Evolutionary conservation across 2,329 filamentous ascomycete genomes (phyloP), one percentile per base, ranked within the genome.

Genomic region (Nigrospora osmanthi): DNA sequence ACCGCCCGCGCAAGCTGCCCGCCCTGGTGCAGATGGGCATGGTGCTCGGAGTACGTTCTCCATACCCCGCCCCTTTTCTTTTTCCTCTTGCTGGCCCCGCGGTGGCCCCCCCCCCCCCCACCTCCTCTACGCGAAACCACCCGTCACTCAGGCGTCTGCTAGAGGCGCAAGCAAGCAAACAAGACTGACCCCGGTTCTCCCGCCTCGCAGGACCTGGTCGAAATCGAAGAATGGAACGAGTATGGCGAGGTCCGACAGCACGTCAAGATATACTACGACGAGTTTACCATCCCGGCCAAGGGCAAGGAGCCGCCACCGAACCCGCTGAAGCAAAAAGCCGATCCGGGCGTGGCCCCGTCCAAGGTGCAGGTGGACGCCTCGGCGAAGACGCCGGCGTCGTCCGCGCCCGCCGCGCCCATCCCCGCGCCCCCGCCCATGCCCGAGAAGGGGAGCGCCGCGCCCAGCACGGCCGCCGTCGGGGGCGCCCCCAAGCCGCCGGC

Each of bases 211-310:
- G 93, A 96, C 63, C 76, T 96, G 41, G 85, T 91, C 52, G 85
- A 97, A 66, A 81, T 97, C 51, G 93, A 98, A 68, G 93, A 98
- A 63, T 97, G 91, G 93, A 98, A 98, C 71, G 93, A 98, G 65
- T 96, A 94, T 66, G 89, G 89, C 66, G 91, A 97, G 68, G 78
- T 98, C 49, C 89, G 89, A 65, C 81, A 91, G 66, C 85, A 91
- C 57, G 81, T 97, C 56, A 81, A 75, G 49, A 78, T 85, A 54
- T 80, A 76, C 66, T 77, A 77, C 61, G 78, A 82, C 67, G 78
- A 81, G 53, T 70, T 69, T 56, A 80, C 77, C 40, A 77, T 80
- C 53, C 74, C 76, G 32, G 61, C 71, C 61, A 72, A 77, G 66
- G 62, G 70, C 68, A 63, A 76, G 54, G 71, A 73, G 43, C 71